These are phyloP conservation scores for Cordyceps militaris DNA, from an alignment of 2,329 filamentous ascomycete species.

Conservation along the genomic window DNA sequence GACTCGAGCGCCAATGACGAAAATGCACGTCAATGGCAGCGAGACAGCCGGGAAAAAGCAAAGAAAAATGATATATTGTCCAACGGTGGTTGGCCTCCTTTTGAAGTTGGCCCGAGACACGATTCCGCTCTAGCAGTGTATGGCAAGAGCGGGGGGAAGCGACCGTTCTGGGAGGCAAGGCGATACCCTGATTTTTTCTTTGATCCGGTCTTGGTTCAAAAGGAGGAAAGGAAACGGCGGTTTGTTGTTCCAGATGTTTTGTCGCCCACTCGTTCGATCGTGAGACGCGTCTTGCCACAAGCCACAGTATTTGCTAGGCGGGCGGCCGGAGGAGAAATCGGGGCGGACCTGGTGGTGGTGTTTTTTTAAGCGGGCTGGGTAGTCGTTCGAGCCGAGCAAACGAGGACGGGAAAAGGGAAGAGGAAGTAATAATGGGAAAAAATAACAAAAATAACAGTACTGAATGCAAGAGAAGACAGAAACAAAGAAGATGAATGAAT, in stretches of 20 bases:
- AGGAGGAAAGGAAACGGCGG: not conserved
- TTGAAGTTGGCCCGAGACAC: slow-evolving; percentile 1
- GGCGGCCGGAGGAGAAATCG: not conserved
- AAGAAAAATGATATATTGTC: not conserved
- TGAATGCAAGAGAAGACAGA: not conserved
- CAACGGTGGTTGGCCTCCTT: not conserved
- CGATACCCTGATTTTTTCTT: not conserved
- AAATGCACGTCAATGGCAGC: slow-evolving; percentile 5
- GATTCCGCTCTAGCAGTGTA: not conserved
- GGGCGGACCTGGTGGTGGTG: not conserved
- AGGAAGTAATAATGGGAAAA: not conserved
- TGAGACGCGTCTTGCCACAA: slow-evolving; percentile 9
- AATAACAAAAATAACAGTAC: not conserved
- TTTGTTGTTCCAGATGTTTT: not conserved
- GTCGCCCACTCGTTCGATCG: not conserved
- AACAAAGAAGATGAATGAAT: not conserved
- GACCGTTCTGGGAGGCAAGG: not conserved
- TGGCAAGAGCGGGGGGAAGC: not conserved
- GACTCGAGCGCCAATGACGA: slow-evolving; percentile 1
- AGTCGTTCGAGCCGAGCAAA: not conserved
- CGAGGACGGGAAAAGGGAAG: not conserved
- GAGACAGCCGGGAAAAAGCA: not conserved
- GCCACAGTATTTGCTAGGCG: not conserved
- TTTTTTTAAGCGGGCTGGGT: not conserved
- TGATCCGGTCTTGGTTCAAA: not conserved